Evolutionary conservation across 805 yeast species (phyloP), one percentile per base, ranked within the genome.

Genomic region (Candida khao-thaluensis): DNA sequence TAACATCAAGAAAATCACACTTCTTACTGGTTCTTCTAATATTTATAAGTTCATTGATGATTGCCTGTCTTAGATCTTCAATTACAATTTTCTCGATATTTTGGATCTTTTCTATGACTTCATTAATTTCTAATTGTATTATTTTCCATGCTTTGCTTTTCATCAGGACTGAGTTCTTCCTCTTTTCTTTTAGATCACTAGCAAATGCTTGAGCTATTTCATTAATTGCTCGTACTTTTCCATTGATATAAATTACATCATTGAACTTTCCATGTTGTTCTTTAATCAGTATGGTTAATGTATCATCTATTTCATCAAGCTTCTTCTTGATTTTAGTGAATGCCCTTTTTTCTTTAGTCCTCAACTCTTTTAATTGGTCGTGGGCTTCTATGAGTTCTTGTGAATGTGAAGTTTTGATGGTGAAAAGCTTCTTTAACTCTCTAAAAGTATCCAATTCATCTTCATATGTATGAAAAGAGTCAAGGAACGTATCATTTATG

Each of bases 1-100:
- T 65, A 0, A 82, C 79, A 57, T 91, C 99, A 5, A 90, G 50
- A 36, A 73, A 72, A 45, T 88, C 95, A 18, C 81, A 59, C 28
- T 69, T 50, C 38, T 69, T 55, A 37, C 85, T 64, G 39, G 76
- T 62, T 26, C 57, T 49, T 28, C 95, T 66, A 2, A 88, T 63
- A 2, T 65, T 62, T 1, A 66, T 49, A 17, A 77, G 66, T 26
- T 64, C 53, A 0, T 56, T 57, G 1, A 85, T 54, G 1, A 82
- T 74, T 28, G 66, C 59, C 2, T 44, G 42, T 26, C 78, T 71
- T 25, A 89, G 64, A 1, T 59, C 55, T 3, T 68, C 66, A 5
- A 88, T 59, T 5, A 87, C 69, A 1, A 43, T 48, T 2, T 62
- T 61, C 54, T 90, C 96, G 40, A 77, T 80, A 2, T 50, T 50